Evolutionary conservation across 768 basidiomycete genomes (phyloP), one percentile per base, ranked within the genome.

Genomic region (Daedaleopsis sinensis): DNA sequence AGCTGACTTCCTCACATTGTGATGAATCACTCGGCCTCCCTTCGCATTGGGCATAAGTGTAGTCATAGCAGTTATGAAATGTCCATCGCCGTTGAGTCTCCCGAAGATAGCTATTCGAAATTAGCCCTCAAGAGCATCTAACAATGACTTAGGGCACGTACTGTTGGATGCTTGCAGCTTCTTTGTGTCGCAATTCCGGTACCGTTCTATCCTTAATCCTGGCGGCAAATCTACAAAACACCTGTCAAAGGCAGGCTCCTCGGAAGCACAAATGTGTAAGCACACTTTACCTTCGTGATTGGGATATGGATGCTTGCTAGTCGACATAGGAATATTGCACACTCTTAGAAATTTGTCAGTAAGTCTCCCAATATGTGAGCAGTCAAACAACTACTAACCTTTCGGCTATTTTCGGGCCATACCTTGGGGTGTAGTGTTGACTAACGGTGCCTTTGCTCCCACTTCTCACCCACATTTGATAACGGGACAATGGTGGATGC

Each of bases 11-110:
- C 77, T 67, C 58, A 83, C 82, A 12, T 73, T 72, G 0, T 83
- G 84, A 64, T 84, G 82, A 12, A 84, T 65, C 15, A 80, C 77
- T 1, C 65, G 64, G 16, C 74, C 75, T 46, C 77, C 76, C 53
- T 89, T 88, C 3, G 68, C 62, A n/a, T 77, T 77, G 1, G 90
- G 90, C 7, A 67, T 60, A 12, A 83, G 75, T 1, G 67, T 74
- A 9, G 91, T 91, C 76, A 89, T 72, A 0, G 86, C 85, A 37
- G 90, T 91, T 38, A 78, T 79, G 69, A 92, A 92, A 27, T 81
- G 75, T 0, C 75, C 76, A 15, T 82, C 59, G 0, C 73, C 79
- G 63, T 84, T 80, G 43, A 91, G 70, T 43, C 90, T 80, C 12
- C 83, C 85, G 68, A 81, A 90, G 24, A 81, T 76, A 3, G 72